Evolutionary conservation across 768 basidiomycete species (phyloP), one percentile per base, ranked within the genome.

Genomic region (Tylopilus sp.): DNA sequence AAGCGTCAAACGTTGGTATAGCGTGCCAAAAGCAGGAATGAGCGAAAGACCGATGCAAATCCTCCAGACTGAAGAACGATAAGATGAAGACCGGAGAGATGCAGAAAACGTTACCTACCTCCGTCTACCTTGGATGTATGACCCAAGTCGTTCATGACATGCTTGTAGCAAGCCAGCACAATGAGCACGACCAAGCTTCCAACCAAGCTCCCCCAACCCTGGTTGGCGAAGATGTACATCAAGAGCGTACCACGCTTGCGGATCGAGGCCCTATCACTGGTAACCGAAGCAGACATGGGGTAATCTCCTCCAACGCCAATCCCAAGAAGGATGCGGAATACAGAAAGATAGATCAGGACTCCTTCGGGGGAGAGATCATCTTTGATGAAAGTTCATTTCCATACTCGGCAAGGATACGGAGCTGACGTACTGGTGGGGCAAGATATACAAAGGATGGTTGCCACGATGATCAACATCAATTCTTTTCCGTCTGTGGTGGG

Each of bases 221-320:
- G 85, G 65, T 84, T 85, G 1, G 85, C 76, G 59, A 89, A 89
- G 59, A 88, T 86, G 63, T 86, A 88, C 21, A 83, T 76, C n/a
- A 92, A 76, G 70, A 91, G 76, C 0, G 84, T 85, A 0, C 89
- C 89, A 16, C 86, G 78, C 45, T 86, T 82, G 33, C 80, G 74
- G 34, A 89, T 63, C 56, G 78, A 78, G 7, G 87, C 77, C 14
- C 86, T 78, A 59, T 91, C 88, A 7, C 80, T 80, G 12, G 85
- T 80, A 52, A 89, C 73, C 11, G 80, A 80, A 0, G 87, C 86
- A 12, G 79, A 82, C 86, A 89, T 85, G 2, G 87, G 86, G 62
- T 89, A 89, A 66, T 89, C 89, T 3, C 86, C 89, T 16, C 87
- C 89, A 1, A 91, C 82, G 22, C 89, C 89, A 17, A 92, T 71